Conservation (phyloP, 1,284 basidiomycete genomes). For the Apiotrichum sp. region DNA sequence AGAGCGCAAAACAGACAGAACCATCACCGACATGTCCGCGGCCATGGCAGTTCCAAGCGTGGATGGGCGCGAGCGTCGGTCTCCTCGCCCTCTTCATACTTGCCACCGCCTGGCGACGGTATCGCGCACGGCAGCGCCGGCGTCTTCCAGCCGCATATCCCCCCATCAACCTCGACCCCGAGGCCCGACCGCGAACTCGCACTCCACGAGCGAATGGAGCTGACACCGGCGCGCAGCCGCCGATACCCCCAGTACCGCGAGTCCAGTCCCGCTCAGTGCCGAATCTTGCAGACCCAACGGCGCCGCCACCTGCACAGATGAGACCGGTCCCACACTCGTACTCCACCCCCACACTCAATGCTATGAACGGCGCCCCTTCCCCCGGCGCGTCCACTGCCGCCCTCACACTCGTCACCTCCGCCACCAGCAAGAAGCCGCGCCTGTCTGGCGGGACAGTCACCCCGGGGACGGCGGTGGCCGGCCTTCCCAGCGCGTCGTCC, state of each 20-base stretch:
- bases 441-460: no score
- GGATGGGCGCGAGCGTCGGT: background rate
- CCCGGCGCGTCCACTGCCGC: background rate
- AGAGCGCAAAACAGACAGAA: background rate
- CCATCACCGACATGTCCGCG: background rate
- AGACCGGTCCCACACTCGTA: background rate
- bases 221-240: background rate
- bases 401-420: background rate
- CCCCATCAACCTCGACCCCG: background rate
- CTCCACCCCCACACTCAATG: background rate
- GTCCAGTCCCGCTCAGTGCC: no score
- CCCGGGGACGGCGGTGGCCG: no score
- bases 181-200: background rate
- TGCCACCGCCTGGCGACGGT: slow-evolving; percentile 7
- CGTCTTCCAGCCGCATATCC: background rate
- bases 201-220: background rate
- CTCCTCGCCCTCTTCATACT: slow-evolving; percentile 25
- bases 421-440: background rate
- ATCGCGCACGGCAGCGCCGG: background rate
- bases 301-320: no score
- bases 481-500: no score
- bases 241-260: background rate
- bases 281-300: background rate
- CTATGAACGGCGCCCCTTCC: background rate
- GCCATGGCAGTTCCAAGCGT: background rate